Percentiles rank a stretch among this genome's conserved stretches.
These are phyloP conservation scores for Botrytis fragariae DNA, from an alignment of 2,329 filamentous ascomycete species.

Conservation along the genomic window DNA sequence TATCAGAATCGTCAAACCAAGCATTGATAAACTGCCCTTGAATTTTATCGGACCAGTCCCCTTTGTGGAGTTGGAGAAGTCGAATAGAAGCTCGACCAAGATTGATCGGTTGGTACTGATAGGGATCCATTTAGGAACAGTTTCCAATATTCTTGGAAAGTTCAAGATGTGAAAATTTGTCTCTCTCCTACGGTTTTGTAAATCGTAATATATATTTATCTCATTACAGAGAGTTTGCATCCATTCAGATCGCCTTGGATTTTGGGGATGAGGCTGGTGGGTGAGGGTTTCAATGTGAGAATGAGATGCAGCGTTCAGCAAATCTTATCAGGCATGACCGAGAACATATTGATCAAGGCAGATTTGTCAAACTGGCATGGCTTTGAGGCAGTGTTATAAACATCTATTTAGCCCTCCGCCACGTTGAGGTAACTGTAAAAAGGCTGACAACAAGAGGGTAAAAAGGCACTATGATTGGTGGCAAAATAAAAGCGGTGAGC, in stretches of 20 bases:
- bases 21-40: slow-evolving; percentile 19
- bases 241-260: background rate
- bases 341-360: accelerated
- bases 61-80: slow-evolving; percentile 21
- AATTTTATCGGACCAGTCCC: slow-evolving; percentile 16
- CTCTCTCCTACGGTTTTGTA: too few species aligned
- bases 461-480: background rate
- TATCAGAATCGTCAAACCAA: slow-evolving; percentile 15
- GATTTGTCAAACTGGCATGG: background rate
- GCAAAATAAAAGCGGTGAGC: background rate
- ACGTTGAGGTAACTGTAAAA: background rate
- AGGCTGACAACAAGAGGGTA: background rate
- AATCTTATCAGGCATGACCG: background rate
- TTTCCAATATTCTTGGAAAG: too few species aligned
- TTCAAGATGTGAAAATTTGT: background rate
- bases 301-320: background rate
- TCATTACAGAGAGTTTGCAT: too few species aligned
- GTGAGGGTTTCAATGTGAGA: background rate
- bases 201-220: too few species aligned
- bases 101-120: slow-evolving; percentile 19
- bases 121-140: background rate
- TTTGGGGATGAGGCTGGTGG: background rate
- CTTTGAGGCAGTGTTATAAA: background rate
- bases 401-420: background rate
- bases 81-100: slow-evolving; percentile 21